These are phyloP conservation scores for Zoysia japonica DNA, from an alignment of 176 grass and related monocot species.

Conservation along the genomic window DNA sequence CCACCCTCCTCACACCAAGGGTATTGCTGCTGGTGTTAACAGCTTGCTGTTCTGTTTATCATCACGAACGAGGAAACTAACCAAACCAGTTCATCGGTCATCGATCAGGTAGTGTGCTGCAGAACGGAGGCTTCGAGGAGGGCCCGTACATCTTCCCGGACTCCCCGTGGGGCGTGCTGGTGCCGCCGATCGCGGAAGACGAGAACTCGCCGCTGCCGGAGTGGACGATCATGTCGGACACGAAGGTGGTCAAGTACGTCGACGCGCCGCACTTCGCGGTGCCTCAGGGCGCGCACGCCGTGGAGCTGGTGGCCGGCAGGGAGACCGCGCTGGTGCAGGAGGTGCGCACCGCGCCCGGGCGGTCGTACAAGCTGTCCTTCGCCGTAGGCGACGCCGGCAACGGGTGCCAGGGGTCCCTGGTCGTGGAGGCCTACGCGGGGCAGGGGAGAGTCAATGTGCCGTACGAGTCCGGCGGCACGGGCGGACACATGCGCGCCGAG, in stretches of 20 bases:
- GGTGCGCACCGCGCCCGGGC: conserved; percentile 36
- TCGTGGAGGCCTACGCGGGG: conserved; percentile 56
- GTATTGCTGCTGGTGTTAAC: not conserved
- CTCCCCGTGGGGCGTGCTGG: conserved; percentile 52
- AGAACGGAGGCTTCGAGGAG: conserved; percentile 62
- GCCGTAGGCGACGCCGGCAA: conserved; percentile 49
- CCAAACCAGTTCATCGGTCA: no score
- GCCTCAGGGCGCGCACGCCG: conserved; percentile 51
- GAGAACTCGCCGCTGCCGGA: conserved; percentile 63
- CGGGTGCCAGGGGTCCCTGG: conserved; percentile 39
- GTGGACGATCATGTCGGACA: conserved; percentile 63
- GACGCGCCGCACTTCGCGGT: conserved; percentile 56
- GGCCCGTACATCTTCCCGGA: conserved; percentile 51
- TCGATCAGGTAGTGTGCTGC: conserved; percentile 23
- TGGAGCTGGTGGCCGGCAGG: conserved; percentile 60
- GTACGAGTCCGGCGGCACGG: conserved; percentile 45
- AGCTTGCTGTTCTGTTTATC: no score
- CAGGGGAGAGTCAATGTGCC: not conserved
- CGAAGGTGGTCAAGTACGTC: conserved; percentile 55
- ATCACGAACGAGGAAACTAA: not conserved
- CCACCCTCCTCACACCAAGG: not conserved
- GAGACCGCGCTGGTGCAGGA: conserved; percentile 64
- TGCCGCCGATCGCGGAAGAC: conserved; percentile 41
- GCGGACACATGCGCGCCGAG: conserved; percentile 38
- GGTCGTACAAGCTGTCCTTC: conserved; percentile 51